Percentiles rank a stretch among this genome's conserved stretches.
These are phyloP conservation scores for Auricularia sp. DNA, from an alignment of 768 basidiomycete genomes.

Conservation along the genomic window DNA sequence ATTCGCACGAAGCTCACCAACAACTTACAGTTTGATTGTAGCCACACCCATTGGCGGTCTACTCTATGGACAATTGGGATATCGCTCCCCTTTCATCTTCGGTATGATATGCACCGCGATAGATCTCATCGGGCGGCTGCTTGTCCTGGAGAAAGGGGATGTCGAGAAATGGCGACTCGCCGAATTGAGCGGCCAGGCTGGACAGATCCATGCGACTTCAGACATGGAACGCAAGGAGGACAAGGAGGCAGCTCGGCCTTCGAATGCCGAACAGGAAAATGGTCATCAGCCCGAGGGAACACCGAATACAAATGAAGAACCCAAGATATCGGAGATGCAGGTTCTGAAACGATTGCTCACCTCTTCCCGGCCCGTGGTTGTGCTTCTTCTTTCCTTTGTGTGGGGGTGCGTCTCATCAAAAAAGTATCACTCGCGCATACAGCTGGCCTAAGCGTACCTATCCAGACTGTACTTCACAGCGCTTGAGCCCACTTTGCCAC, in stretches of 20 bases:
- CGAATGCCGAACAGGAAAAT: background rate
- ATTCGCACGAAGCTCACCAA: background rate
- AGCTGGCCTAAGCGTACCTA: too few relatives aligned
- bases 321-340: background rate
- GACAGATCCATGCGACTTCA: background rate
- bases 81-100: conserved; percentile 52
- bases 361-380: background rate
- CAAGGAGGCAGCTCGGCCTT: background rate
- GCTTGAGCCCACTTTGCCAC: conserved; percentile 47
- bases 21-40: conserved; percentile 27
- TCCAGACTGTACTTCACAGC: conserved; percentile 36
- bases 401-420: background rate
- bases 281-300: background rate
- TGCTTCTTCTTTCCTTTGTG: background rate
- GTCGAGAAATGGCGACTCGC: conserved; percentile 16
- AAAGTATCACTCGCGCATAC: too few relatives aligned
- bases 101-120: conserved; percentile 34
- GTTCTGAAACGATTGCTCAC: background rate
- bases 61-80: conserved; percentile 46
- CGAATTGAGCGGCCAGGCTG: background rate
- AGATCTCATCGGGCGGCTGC: conserved; percentile 44
- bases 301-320: background rate
- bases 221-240: background rate
- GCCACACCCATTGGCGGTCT: conserved; percentile 51
- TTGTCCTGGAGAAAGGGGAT: conserved; percentile 46